Evolutionary conservation across 2,329 filamentous ascomycete species (phyloP), one percentile per base, ranked within the genome.

Genomic region (Cyanodermella asteris): DNA sequence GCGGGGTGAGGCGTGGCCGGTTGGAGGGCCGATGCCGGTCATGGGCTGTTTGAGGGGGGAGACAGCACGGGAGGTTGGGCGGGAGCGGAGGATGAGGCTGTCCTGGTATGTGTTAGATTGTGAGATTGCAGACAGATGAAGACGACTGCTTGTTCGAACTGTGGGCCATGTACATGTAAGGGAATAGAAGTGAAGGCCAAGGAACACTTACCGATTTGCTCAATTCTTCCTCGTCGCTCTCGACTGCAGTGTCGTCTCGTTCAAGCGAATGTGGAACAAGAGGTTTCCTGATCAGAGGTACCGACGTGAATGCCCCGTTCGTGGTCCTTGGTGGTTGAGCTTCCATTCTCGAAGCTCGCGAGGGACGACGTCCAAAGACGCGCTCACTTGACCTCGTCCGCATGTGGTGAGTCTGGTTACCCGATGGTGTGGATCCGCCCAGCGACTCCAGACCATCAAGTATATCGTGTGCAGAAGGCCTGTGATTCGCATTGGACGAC

Each of bases 391-490:
- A 35, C 20, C 34, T 38, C 9, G 37, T 35, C 16, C 39, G 39
- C 7, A 46, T 31, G 14, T 53, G 46, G 11, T 47, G 30, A 32
- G 20, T 42, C 31, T 6, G 39, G 31, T 13, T 43, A 38, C 22
- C 42, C 41, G 28, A 36, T 26, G 33, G 45, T 37, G 31, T 43
- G 39, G 37, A 48, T 37, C 37, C 46, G 38, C 45, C 56, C 35
- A 38, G 43, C 11, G 39, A 44, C 36, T 74, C 72, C 47, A 91
- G 77, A 3, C 68, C 75, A 7, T 60, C 59, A 19, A 94, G 48
- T 2, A 97, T 84, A 29, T 94, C 82, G 22, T 70, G 76, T 1
- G 87, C 82, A 22, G 69, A 78, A 0, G 87, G 87, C 5, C 87
- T 61, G 28, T 81, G 66, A 2, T 56, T 52, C 0, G 84, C 78